Base-by-base conservation (phyloP, 2,329 filamentous ascomycete genomes). In the Sphaerulina vaccinii region DNA sequence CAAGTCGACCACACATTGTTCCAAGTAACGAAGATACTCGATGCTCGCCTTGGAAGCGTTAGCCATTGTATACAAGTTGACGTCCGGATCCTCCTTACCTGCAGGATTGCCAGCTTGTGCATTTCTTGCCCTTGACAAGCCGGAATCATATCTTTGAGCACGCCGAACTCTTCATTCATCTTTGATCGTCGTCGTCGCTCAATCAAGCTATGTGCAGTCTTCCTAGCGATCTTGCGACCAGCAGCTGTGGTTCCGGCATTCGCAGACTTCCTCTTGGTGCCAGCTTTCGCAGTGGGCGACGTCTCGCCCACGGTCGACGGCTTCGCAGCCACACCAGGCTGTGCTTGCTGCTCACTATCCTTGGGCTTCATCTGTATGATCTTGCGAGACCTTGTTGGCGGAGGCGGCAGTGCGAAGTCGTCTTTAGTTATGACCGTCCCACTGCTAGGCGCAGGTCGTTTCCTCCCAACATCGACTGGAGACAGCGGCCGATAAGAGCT, bases 121-220 rank as follows among this genome's bases (percentile, higher is more conserved):
- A 97, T 97, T 66, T 97, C 92, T 60, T 85, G 82, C 5, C 90
- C 91, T n/a, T 82, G 84, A 70, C 93, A 97, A 2, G 93, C 92
- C 0, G 93, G 93, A 51, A 97, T 95, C 88, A 99, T 90, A 63
- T 86, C 82, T 73, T 97, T 97, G 59, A 97, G 74, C 13, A 95
- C 87, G 1, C 84, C 87, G 73, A 97, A 97, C 73, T 97, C 93
- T 69, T 97, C 92, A 62, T 99, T 97, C 92, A 97, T 99, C 76
- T 97, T 99, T 10, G 89, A 95, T 56, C 93, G 79, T 63, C 93
- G 77, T 52, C 92, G 77, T 39, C 93, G 79, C 74, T 99, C 93
- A 62, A 97, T 99, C 60, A 97, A 73, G 65, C 90, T 96, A 67
- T 99, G 93, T 9, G 93, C 93, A 1, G 92, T 97, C 74, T 96